Evolutionary conservation across 495 filamentous ascomycete genomes (phyloP).

Genomic region (Penicillium antarcticum): DNA sequence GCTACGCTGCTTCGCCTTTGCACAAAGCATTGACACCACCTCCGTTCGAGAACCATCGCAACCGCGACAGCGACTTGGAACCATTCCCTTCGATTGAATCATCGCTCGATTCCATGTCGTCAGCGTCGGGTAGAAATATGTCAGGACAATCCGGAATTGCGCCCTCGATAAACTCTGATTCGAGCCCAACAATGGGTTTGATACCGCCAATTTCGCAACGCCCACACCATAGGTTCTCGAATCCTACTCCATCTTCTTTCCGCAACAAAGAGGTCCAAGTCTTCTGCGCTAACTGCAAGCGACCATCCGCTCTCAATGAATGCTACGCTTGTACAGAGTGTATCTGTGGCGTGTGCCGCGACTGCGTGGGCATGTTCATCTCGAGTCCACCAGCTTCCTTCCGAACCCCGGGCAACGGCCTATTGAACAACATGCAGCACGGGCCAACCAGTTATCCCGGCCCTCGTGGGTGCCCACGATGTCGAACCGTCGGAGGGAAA

Average conservation of each 20-base stretch:
- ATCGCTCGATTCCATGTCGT: conserved; percentile 54
- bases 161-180: conserved; percentile 44
- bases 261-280: conserved; percentile 66
- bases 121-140: conserved; percentile 58
- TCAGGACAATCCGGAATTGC: conserved; percentile 48
- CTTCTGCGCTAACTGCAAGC: conserved; percentile 80
- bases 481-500: conserved; percentile 45
- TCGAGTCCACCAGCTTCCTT: conserved; percentile 41
- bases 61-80: conserved; percentile 56
- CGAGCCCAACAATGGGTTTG: conserved; percentile 46
- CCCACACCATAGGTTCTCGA: conserved; percentile 48
- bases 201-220: conserved; percentile 39
- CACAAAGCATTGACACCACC: conserved; percentile 82
- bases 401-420: conserved; percentile 36
- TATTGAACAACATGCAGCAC: conserved; percentile 21
- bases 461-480: conserved; percentile 49
- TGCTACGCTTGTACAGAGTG: conserved; percentile 93
- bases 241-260: conserved; percentile 43
- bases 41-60: conserved; percentile 59
- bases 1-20: conserved; percentile 81
- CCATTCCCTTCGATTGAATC: conserved; percentile 85
- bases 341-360: conserved; percentile 84
- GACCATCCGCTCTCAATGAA: conserved; percentile 67
- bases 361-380: conserved; percentile 78
- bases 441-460: conserved; percentile 41